These are phyloP conservation scores for Scheffersomyces ergatensis DNA, from an alignment of 805 yeast species.

Conservation along the genomic window DNA sequence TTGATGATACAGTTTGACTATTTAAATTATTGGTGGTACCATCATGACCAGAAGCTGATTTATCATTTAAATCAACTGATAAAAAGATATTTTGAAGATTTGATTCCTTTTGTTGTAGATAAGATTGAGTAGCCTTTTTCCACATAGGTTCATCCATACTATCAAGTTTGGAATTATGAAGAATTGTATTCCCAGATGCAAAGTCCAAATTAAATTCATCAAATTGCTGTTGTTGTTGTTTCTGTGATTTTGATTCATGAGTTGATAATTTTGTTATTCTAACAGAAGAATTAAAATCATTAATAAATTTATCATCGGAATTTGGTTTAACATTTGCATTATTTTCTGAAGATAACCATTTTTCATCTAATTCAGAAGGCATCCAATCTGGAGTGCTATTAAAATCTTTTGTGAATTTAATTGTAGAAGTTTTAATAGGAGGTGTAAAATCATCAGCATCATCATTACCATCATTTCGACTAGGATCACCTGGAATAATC, in stretches of 20 bases:
- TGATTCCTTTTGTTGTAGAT: slow-evolving; percentile 20
- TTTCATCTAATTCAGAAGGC: slow-evolving; percentile 36
- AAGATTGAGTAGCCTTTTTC: slow-evolving; percentile 30
- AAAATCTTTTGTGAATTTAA: slow-evolving; percentile 1
- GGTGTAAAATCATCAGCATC: slow-evolving; percentile 3
- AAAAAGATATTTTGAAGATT: slow-evolving; percentile 31
- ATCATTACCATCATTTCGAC: too few species aligned
- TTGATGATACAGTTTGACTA: slow-evolving; percentile 27
- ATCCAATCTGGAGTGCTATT: slow-evolving; percentile 39
- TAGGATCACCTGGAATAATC: too few species aligned
- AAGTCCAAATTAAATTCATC: slow-evolving; percentile 14
- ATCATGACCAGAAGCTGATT: slow-evolving; percentile 4
- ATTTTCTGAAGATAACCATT: slow-evolving; percentile 20
- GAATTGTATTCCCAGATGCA: slow-evolving; percentile 26
- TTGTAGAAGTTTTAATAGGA: slow-evolving; percentile 25
- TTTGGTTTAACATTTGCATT: not conserved
- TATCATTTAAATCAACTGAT: slow-evolving; percentile 15
- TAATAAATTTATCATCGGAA: not conserved
- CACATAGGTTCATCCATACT: slow-evolving; percentile 26
- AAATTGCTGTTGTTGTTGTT: not conserved
- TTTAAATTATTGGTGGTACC: not conserved
- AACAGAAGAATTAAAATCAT: slow-evolving; percentile 17
- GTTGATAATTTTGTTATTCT: slow-evolving; percentile 15
- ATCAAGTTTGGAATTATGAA: slow-evolving; percentile 23
- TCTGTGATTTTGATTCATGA: slow-evolving; percentile 1